Evolutionary conservation across 2,329 filamentous ascomycete species (phyloP).

Genomic region (Xylaria sp.): DNA sequence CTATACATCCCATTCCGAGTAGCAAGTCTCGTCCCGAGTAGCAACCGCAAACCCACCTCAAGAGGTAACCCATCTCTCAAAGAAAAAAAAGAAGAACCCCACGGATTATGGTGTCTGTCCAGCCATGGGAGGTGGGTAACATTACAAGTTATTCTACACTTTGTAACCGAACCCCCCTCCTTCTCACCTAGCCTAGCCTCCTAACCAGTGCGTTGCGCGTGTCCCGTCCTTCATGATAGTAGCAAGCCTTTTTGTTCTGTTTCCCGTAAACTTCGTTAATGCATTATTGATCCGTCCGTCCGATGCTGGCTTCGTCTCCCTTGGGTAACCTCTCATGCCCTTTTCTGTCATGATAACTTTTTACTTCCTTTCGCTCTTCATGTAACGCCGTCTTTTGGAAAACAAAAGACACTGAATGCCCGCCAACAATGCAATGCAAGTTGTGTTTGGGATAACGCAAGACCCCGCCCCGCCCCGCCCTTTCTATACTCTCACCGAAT

Average conservation of each 20-base stretch:
- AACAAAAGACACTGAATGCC: conserved; percentile 1
- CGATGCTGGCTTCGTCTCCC: not conserved
- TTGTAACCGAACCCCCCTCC: not conserved
- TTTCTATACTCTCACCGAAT: conserved; percentile 9
- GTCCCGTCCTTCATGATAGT: not conserved
- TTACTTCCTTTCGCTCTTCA: not conserved
- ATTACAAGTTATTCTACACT: not conserved
- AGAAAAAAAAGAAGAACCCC: no score
- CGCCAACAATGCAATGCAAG: conserved; percentile 7
- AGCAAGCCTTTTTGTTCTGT: not conserved
- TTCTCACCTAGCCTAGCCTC: not conserved
- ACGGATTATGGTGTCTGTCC: not conserved
- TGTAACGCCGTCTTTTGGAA: not conserved
- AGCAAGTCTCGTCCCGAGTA: no score
- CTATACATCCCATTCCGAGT: no score
- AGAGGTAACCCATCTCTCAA: no score
- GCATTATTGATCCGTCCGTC: not conserved
- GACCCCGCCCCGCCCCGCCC: not conserved
- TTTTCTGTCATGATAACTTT: not conserved
- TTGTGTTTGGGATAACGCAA: not conserved
- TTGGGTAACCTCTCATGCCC: no score
- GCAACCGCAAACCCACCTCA: no score
- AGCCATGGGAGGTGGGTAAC: not conserved
- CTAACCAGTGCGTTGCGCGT: not conserved
- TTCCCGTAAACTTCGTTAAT: not conserved